phyloP scores from a whole-genome alignment of 176 grass and related monocot species.

The Urochloa ruziziensis region DNA sequence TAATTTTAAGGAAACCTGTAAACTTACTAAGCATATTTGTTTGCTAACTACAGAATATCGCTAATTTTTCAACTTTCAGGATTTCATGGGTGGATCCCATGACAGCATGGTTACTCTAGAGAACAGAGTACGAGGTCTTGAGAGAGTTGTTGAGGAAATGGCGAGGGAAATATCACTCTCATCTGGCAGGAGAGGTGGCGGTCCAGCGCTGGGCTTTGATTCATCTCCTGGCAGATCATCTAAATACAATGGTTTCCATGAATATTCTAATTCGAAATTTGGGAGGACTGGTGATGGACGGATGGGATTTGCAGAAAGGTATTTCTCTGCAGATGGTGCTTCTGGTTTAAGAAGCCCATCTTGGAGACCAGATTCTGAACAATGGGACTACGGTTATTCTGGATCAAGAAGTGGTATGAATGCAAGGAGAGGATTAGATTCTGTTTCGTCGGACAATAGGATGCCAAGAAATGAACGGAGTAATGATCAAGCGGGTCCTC shows the following conservation, averaged over 20 bases:
- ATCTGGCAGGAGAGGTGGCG: slow-evolving; percentile 73
- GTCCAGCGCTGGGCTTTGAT: slow-evolving; percentile 58
- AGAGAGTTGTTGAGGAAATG: slow-evolving; percentile 96
- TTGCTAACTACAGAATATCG: background rate
- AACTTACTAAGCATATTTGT: slow-evolving; percentile 11
- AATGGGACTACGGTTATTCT: slow-evolving; percentile 70
- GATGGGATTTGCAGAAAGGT: slow-evolving; percentile 61
- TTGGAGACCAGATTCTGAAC: slow-evolving; percentile 84
- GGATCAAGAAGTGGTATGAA: slow-evolving; percentile 60
- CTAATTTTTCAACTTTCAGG: slow-evolving; percentile 51
- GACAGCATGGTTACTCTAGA: slow-evolving; percentile 96
- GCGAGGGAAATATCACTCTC: slow-evolving; percentile 77
- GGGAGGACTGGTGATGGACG: slow-evolving; percentile 59
- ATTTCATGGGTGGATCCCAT: slow-evolving; percentile 97
- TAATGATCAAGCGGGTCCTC: slow-evolving; percentile 47
- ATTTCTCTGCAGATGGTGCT: slow-evolving; percentile 56
- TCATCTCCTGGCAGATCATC: slow-evolving; percentile 75
- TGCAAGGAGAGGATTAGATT: slow-evolving; percentile 59
- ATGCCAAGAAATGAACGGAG: slow-evolving; percentile 48
- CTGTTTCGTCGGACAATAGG: slow-evolving; percentile 57
- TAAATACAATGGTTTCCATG: slow-evolving; percentile 85
- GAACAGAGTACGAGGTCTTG: slow-evolving; percentile 89
- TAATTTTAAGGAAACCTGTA: background rate
- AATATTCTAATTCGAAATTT: slow-evolving; percentile 80
- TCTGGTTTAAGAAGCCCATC: slow-evolving; percentile 60